Base-by-base conservation (phyloP, 1,284 basidiomycete genomes). In the Ceratobasidium sp. region DNA sequence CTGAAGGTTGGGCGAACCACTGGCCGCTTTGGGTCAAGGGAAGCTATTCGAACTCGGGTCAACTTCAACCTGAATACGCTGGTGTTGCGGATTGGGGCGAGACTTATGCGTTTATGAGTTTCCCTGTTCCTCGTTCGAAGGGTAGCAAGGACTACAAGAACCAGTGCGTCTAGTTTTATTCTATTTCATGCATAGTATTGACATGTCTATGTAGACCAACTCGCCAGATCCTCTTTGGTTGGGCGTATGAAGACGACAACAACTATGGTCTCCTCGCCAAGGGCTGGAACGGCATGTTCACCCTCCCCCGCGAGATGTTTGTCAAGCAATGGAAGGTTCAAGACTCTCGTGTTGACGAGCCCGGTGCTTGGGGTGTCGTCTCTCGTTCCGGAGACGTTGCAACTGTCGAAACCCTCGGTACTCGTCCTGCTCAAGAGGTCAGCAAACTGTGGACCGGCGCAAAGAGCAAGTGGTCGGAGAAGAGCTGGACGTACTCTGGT, bases 91-190 rank as follows among this genome's bases (percentile, higher is more conserved):
- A 70, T 26, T 70, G 55, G 67, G 67, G 67, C 21, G 55, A 70
- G 67, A 70, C 67, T 1, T 70, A 70, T 18, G 67, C 67, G 5
- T 70, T 58, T n/a, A 58, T 70, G 67, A 70, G 67, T 26, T 70
- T 70, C 55, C 67, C 67, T 1, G 55, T 59, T 2, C 67, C 67
- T 16, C 30, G 67, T 14, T 32, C 12, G 10, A 69, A 48, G 32
- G 67, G 67, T n/a, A 46, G 53, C 55, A 70, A 70, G 55, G 67
- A 59, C 21, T 46, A 58, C 21, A 46, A 58, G 39, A 70, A 70
- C n/a, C 67, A 70, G 67, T 70, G 43, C 48, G 67, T 70, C 43
- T 8, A 39, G 14, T 39, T n/a, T 39, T 14, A 14, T 6, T 32
- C 14, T 57, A 32, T 16, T 16, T 21, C 6, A 28, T 6, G 36